These are phyloP conservation scores for Aspergillus avenaceus DNA, from an alignment of 495 filamentous ascomycete species.

Conservation along the genomic window DNA sequence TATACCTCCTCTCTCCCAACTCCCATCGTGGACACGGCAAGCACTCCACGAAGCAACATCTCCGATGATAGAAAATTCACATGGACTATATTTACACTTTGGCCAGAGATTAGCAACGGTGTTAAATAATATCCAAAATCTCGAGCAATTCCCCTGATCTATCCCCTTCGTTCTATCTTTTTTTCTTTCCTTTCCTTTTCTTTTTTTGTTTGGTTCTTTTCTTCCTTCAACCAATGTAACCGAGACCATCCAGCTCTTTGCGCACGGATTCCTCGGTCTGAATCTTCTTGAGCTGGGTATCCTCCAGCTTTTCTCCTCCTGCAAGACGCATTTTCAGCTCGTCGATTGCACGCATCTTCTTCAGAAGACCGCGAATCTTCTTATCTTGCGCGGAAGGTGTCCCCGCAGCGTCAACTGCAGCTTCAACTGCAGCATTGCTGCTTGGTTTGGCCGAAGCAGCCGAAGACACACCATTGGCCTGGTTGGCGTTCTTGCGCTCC, in stretches of 20 bases:
- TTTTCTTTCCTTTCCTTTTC: too few relatives aligned
- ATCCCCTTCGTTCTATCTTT: too few relatives aligned
- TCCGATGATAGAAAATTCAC: slow-evolving; percentile 1
- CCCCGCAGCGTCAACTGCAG: slow-evolving; percentile 23
- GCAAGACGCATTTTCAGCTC: slow-evolving; percentile 95
- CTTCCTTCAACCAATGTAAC: slow-evolving; percentile 39
- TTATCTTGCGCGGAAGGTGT: slow-evolving; percentile 62
- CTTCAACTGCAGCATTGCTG: slow-evolving; percentile 21
- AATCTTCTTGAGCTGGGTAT: slow-evolving; percentile 99
- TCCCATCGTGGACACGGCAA: background rate
- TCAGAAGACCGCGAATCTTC: slow-evolving; percentile 84
- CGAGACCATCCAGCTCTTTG: slow-evolving; percentile 70
- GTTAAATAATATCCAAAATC: background rate
- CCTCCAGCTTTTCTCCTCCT: slow-evolving; percentile 91
- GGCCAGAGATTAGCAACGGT: too few relatives aligned
- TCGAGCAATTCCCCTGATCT: too few relatives aligned
- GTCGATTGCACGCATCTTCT: slow-evolving; percentile 96
- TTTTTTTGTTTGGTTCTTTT: background rate
- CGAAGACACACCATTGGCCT: slow-evolving; percentile 33
- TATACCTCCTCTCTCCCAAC: background rate
- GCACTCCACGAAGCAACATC: background rate
- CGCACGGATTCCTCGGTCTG: slow-evolving; percentile 77
- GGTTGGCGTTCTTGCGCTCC: slow-evolving; percentile 33
- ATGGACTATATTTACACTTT: slow-evolving; percentile 7
- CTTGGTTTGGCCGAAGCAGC: slow-evolving; percentile 40